Conservation (phyloP, 1,284 basidiomycete genomes). For the Ceratobasidium sp. region DNA sequence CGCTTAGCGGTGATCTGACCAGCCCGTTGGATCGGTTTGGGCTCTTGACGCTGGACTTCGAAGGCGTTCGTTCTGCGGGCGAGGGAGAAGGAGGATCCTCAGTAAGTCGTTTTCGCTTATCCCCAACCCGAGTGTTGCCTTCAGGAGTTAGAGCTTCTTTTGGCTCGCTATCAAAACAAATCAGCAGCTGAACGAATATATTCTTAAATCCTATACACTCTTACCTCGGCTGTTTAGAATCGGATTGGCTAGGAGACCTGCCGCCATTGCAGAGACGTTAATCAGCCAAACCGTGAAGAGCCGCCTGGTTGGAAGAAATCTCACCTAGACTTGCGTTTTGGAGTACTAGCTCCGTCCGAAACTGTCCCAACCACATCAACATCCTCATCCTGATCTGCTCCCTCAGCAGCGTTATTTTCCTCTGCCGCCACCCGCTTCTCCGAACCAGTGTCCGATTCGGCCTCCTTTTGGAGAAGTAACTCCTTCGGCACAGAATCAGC, state of each 20-base stretch:
- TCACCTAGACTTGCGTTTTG: constrained; percentile 6
- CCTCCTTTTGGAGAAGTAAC: too few relatives aligned
- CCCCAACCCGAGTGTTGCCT: neutral
- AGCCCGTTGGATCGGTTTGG: neutral
- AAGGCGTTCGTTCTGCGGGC: neutral
- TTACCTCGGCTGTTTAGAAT: neutral
- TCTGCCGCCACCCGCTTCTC: neutral
- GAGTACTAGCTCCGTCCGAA: constrained; percentile 4
- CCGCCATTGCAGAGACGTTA: too few relatives aligned
- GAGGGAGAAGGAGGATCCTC: constrained; percentile 15
- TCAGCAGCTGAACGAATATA: neutral
- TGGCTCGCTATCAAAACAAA: neutral
- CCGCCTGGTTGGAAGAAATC: neutral
- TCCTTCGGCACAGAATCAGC: constrained; percentile 3
- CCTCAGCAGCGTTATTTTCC: neutral
- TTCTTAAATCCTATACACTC: neutral
- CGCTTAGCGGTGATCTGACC: constrained; percentile 2
- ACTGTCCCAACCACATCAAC: constrained; percentile 2
- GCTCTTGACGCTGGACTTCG: neutral
- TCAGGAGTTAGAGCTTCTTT: constrained; percentile 10
- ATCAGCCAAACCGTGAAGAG: neutral
- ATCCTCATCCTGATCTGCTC: constrained; percentile 11
- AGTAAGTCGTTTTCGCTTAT: constrained; percentile 24
- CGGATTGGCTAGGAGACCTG: too few relatives aligned
- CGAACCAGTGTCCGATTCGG: neutral